These are phyloP conservation scores for Gastrolobium villosum DNA, from an alignment of 306 rosid species.

Conservation along the genomic window DNA sequence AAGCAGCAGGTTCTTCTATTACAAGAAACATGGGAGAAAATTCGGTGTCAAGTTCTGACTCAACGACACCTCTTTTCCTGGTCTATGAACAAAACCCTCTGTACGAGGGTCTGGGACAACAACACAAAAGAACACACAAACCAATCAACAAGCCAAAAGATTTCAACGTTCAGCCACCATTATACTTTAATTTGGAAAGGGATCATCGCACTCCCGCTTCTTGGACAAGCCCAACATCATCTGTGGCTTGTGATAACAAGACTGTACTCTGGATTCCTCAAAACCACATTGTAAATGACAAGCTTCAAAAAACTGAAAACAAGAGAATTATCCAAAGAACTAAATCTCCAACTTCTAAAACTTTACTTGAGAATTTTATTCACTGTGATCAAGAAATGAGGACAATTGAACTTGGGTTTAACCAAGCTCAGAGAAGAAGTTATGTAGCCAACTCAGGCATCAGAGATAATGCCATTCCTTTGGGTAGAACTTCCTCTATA, in stretches of 20 bases:
- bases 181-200: slow-evolving; percentile 56
- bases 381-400: slow-evolving; percentile 55
- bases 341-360: slow-evolving; percentile 65
- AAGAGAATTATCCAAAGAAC: slow-evolving; percentile 46
- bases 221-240: slow-evolving; percentile 52
- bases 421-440: slow-evolving; percentile 57
- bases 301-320: slow-evolving; percentile 50
- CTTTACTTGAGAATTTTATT: slow-evolving; percentile 55
- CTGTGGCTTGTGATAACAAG: slow-evolving; percentile 54
- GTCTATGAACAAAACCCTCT: slow-evolving; percentile 90
- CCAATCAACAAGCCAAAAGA: slow-evolving; percentile 51
- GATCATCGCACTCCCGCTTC: slow-evolving; percentile 61
- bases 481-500: slow-evolving; percentile 73
- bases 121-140: slow-evolving; percentile 48
- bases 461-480: slow-evolving; percentile 72
- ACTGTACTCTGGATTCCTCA: slow-evolving; percentile 67
- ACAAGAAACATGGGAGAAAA: slow-evolving; percentile 67
- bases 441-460: slow-evolving; percentile 57
- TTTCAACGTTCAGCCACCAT: slow-evolving; percentile 53
- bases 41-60: slow-evolving; percentile 71
- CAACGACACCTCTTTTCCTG: slow-evolving; percentile 67
- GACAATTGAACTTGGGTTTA: slow-evolving; percentile 44
- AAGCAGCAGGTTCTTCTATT: slow-evolving; percentile 68
- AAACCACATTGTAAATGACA: slow-evolving; percentile 62
- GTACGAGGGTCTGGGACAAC: slow-evolving; percentile 63